phyloP scores from a whole-genome alignment of 2,329 filamentous ascomycete genomes.

The Didymella pinodella region DNA sequence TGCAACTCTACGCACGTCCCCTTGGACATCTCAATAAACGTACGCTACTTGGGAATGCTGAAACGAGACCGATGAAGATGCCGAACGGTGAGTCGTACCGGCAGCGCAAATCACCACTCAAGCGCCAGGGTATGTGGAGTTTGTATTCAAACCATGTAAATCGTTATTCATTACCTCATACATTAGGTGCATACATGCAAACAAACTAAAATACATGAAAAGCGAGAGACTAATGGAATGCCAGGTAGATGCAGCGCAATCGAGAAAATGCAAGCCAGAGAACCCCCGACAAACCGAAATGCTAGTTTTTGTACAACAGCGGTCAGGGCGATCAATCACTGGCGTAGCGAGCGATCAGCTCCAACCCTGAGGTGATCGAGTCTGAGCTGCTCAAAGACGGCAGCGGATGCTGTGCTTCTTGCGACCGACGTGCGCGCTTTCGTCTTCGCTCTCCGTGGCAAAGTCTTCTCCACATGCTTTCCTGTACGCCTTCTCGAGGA shows the following conservation, averaged over 20 bases:
- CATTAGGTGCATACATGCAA: conserved; percentile 31
- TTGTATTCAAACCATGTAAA: neutral
- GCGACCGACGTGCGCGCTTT: neutral
- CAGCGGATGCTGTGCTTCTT: conserved; percentile 15
- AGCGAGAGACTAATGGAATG: conserved; percentile 27
- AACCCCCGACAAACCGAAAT: conserved; percentile 28
- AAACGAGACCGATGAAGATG: conserved; percentile 9
- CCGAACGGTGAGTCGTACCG: conserved; percentile 12
- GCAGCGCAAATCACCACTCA: neutral
- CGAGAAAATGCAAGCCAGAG: conserved; percentile 21
- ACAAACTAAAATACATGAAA: conserved; percentile 38
- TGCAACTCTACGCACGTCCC: conserved; percentile 23
- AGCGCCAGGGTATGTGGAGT: neutral
- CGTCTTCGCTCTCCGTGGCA: conserved; percentile 24
- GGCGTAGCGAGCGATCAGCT: conserved; percentile 2
- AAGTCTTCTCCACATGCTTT: conserved; percentile 29
- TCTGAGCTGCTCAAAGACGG: conserved; percentile 11
- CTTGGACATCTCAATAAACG: conserved; percentile 12
- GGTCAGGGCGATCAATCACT: conserved; percentile 9
- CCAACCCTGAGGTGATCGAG: conserved; percentile 12
- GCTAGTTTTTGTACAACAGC: conserved; percentile 23
- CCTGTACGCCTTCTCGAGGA: conserved; percentile 36
- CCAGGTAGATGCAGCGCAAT: conserved; percentile 26
- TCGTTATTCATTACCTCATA: conserved; percentile 35
- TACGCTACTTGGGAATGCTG: conserved; percentile 19